A percentile compares a stretch with the other conserved stretches of the same genome.
phyloP scores from a whole-genome alignment of 2,329 filamentous ascomycete genomes.

The Monosporascus sp. region DNA sequence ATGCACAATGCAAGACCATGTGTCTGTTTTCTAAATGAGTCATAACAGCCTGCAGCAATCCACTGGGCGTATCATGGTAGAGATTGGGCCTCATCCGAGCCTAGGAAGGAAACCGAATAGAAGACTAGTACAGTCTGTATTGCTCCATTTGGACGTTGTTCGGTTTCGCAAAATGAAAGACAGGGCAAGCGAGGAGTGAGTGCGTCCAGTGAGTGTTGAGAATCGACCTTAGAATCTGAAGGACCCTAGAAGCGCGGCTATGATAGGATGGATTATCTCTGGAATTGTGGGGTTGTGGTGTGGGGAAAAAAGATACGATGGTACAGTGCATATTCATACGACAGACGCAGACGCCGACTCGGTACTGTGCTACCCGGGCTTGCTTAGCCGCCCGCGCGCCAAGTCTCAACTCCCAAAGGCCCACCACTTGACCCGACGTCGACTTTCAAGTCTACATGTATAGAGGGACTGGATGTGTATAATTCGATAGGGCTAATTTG shows the following conservation, averaged over 20 bases:
- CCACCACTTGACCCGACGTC: neutral
- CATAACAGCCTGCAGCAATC: conserved; percentile 18
- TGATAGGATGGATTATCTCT: conserved; percentile 16
- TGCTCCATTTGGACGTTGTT: conserved; percentile 10
- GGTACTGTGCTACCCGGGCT: neutral
- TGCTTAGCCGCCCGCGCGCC: neutral
- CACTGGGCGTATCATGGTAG: neutral
- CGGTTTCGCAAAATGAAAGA: conserved; percentile 7
- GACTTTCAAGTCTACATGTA: neutral
- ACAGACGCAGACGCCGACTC: conserved; percentile 1
- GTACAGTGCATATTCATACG: conserved; percentile 1
- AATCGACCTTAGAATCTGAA: conserved; percentile 12
- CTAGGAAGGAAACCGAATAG: conserved; percentile 1
- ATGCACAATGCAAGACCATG: conserved; percentile 18
- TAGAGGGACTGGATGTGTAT: neutral
- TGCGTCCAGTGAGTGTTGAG: conserved; percentile 16
- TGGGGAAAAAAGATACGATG: neutral
- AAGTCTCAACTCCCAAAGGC: neutral
- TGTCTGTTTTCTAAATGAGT: conserved; percentile 24
- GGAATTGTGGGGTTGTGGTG: conserved; percentile 6
- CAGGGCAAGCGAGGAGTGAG: neutral
- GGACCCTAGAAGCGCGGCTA: conserved; percentile 13
- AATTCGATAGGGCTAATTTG: neutral
- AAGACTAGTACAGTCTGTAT: conserved; percentile 2
- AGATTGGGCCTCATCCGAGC: neutral